Evolutionary conservation across 2,329 filamentous ascomycete species (phyloP).

Genomic region (Zymoseptoria ardabiliae): DNA sequence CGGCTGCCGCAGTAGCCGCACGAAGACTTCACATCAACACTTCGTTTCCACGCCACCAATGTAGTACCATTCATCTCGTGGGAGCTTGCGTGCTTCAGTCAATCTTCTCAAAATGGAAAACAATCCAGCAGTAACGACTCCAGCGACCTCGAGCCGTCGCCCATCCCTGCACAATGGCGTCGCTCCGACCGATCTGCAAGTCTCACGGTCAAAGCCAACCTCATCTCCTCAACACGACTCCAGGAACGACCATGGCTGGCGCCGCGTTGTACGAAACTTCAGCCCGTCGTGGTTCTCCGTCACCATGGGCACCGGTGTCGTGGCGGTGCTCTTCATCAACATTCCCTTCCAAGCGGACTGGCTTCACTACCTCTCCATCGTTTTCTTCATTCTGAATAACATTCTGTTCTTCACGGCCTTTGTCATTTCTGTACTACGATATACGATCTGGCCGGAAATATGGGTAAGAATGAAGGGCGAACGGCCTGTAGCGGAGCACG

Average conservation of each 20-base stretch:
- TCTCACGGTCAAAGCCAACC: neutral
- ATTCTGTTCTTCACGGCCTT: conserved; percentile 38
- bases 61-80: neutral
- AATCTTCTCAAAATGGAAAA: neutral
- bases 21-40: neutral
- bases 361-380: conserved; percentile 52
- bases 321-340: conserved; percentile 54
- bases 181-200: neutral
- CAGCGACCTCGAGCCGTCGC: neutral
- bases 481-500: too few relatives aligned
- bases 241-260: conserved; percentile 19
- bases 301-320: conserved; percentile 59
- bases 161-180: conserved; percentile 1
- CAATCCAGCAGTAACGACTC: conserved; percentile 1
- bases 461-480: conserved; percentile 34
- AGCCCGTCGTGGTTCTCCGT: conserved; percentile 26
- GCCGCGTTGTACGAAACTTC: conserved; percentile 25
- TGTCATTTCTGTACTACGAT: conserved; percentile 50
- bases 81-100: neutral
- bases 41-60: neutral
- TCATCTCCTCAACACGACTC: neutral
- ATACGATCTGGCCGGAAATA: conserved; percentile 58
- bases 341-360: conserved; percentile 54
- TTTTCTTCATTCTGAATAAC: conserved; percentile 55
- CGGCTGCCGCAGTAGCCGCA: neutral